Evolutionary conservation across 1,139 yeast genomes (phyloP).

Genomic region (Diutina ranongensis): DNA sequence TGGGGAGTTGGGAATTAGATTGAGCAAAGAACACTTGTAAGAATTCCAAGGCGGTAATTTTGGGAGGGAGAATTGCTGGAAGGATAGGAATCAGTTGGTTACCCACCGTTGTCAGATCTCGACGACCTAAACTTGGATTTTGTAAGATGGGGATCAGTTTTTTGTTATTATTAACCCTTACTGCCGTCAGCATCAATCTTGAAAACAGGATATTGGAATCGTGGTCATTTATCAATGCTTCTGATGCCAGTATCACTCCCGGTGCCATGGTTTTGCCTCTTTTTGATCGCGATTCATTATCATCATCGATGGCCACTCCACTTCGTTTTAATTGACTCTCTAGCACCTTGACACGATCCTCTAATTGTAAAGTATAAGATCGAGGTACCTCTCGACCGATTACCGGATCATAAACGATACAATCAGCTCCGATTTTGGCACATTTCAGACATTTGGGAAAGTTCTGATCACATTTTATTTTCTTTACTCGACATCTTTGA

Average conservation of each 20-base stretch:
- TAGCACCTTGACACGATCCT: slow-evolving; percentile 46
- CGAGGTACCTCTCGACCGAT: slow-evolving; percentile 83
- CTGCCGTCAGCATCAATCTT: slow-evolving; percentile 50
- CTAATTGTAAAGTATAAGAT: slow-evolving; percentile 65
- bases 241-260: neutral
- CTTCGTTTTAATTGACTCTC: slow-evolving; percentile 36
- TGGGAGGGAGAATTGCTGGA: slow-evolving; percentile 56
- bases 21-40: slow-evolving; percentile 65
- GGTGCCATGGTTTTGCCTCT: slow-evolving; percentile 6
- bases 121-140: slow-evolving; percentile 1
- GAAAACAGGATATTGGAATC: slow-evolving; percentile 44
- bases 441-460: slow-evolving; percentile 74
- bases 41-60: slow-evolving; percentile 55
- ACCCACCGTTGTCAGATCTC: slow-evolving; percentile 6
- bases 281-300: neutral
- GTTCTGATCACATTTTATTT: slow-evolving; percentile 73
- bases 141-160: neutral
- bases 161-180: slow-evolving; percentile 9
- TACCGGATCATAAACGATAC: slow-evolving; percentile 78
- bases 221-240: neutral
- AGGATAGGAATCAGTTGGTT: slow-evolving; percentile 12
- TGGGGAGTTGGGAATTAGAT: slow-evolving; percentile 72
- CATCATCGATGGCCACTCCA: slow-evolving; percentile 19
- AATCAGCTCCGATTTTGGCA: slow-evolving; percentile 53
- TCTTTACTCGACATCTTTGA: slow-evolving; percentile 67